Evolutionary conservation across 225 moss, liverwort and hornwort species (phyloP), one percentile per base, ranked within the genome.

Genomic region (Takakia lepidozioides): DNA sequence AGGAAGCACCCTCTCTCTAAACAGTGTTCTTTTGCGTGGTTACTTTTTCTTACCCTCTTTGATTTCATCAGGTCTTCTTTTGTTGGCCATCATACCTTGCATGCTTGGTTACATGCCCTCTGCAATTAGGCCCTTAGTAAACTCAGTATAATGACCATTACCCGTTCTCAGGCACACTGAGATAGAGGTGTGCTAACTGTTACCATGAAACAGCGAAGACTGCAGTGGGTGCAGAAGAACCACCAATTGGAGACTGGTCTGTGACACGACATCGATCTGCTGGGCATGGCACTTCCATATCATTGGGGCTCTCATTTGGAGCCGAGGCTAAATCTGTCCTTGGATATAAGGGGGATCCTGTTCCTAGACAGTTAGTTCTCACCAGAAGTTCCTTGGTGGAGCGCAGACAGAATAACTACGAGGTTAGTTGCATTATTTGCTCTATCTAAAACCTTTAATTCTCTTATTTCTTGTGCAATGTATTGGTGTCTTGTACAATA

Each of bases 161-260:
- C n/a, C n/a, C n/a, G n/a, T n/a, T n/a, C n/a, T n/a, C n/a, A n/a
- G n/a, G n/a, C n/a, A 32, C 0, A 11, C 32, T 32, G 11, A 32
- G 32, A 32, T 20, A 52, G 61, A 39, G 65, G 38, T 51, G 20
- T 57, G 60, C 58, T 82, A 46, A 63, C 65, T 52, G 54, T 68
- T 29, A 43, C 55, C 60, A 51, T 52, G 39, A 34, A 76, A 81
- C 86, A 92, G 91, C 81, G 39, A 86, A 68, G 66, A 81, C 84
- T 68, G 91, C 86, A 64, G 91, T 86, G 27, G 91, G 91, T 51
- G 91, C 91, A 45, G 91, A 87, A 74, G 91, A 92, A 72, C 74
- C 86, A 49, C 91, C 91, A 46, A 65, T 84, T 17, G 91, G 91
- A 62, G 86, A 84, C 59, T 92, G 91, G 91, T 92, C 91, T 48